Percentiles rank a stretch among this genome's conserved stretches.
Conservation (phyloP, 768 basidiomycete species). For the Collybia sordida region DNA sequence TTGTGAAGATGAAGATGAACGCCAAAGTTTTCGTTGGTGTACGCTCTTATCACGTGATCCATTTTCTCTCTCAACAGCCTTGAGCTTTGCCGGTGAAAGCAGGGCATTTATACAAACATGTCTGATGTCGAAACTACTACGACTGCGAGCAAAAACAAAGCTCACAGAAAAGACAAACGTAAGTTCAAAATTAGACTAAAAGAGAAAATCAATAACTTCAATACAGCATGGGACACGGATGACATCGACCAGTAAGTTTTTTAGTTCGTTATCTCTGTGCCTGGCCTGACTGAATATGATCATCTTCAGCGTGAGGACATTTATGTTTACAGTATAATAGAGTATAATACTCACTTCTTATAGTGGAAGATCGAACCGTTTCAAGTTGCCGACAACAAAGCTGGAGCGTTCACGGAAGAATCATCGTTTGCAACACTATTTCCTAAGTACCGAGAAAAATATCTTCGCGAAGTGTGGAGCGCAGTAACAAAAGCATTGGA, state of each 20-base stretch:
- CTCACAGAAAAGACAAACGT: slow-evolving; percentile 95
- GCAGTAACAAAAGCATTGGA: slow-evolving; percentile 86
- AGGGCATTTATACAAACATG: slow-evolving; percentile 29
- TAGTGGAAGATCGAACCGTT: slow-evolving; percentile 93
- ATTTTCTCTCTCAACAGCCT: slow-evolving; percentile 3
- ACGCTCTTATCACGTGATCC: slow-evolving; percentile 3
- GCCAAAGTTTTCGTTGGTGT: neutral
- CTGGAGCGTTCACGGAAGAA: slow-evolving; percentile 87
- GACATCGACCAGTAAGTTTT: slow-evolving; percentile 92
- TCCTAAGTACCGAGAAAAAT: slow-evolving; percentile 98
- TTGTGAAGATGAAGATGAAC: neutral
- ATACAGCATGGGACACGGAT: slow-evolving; percentile 95
- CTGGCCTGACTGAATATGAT: slow-evolving; percentile 7
- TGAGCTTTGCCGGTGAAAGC: too few relatives aligned
- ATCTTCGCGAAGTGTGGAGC: slow-evolving; percentile 93
- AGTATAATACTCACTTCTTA: neutral
- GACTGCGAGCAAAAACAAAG: slow-evolving; percentile 79
- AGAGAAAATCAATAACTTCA: slow-evolving; percentile 8
- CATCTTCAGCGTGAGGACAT: slow-evolving; percentile 41
- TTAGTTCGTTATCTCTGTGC: slow-evolving; percentile 1
- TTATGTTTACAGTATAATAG: neutral
- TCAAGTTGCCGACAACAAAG: slow-evolving; percentile 69
- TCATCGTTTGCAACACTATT: slow-evolving; percentile 98
- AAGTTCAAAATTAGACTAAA: slow-evolving; percentile 23
- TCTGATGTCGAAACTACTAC: slow-evolving; percentile 41